phyloP scores from a whole-genome alignment of 768 basidiomycete species.

The Calocera cornea region DNA sequence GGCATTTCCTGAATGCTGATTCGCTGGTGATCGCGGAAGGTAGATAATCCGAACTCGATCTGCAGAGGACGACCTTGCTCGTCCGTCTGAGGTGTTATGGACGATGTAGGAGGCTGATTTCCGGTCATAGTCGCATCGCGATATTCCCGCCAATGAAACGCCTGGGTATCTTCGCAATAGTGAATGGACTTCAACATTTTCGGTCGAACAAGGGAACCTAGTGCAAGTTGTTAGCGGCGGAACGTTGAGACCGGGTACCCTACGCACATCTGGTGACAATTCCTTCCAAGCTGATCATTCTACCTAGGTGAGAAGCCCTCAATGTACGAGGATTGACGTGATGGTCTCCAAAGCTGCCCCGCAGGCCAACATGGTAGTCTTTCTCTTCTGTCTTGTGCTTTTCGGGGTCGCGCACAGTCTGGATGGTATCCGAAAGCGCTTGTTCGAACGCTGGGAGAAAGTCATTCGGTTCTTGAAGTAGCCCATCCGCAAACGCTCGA shows the following conservation, averaged over 20 bases:
- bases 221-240: neutral
- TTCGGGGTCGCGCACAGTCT: constrained; percentile 51
- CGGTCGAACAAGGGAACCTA: constrained; percentile 80
- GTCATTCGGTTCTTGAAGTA: constrained; percentile 76
- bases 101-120: constrained; percentile 70
- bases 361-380: constrained; percentile 76
- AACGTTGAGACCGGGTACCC: neutral
- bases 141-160: constrained; percentile 79
- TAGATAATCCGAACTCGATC: constrained; percentile 83
- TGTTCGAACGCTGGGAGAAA: constrained; percentile 82
- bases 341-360: constrained; percentile 95
- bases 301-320: constrained; percentile 74
- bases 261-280: constrained; percentile 82
- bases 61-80: constrained; percentile 76
- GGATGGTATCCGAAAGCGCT: constrained; percentile 60
- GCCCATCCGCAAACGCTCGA: constrained; percentile 63
- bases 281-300: constrained; percentile 94
- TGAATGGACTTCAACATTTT: constrained; percentile 98
- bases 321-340: constrained; percentile 92
- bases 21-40: constrained; percentile 92
- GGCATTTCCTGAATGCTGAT: constrained; percentile 99
- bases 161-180: constrained; percentile 75
- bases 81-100: constrained; percentile 80
- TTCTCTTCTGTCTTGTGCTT: constrained; percentile 75
- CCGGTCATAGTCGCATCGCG: constrained; percentile 83